phyloP scores from a whole-genome alignment of 2,329 filamentous ascomycete species.

The Tympanopsis confertula region DNA sequence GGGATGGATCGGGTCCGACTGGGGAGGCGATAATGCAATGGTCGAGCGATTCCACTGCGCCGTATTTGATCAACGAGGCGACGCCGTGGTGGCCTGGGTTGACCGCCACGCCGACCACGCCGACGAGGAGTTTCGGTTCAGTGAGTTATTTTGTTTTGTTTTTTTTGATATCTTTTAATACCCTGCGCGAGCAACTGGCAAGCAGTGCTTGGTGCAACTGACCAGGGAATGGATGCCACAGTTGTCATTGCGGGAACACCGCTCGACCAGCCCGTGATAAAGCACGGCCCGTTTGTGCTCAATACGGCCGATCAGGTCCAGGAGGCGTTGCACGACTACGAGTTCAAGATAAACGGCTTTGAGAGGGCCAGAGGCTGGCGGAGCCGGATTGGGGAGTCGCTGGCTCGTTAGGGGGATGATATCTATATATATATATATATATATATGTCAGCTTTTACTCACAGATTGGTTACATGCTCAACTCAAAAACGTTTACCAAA shows the following conservation, averaged over 20 bases:
- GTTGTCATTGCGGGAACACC: conserved; percentile 71
- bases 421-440: too few relatives aligned
- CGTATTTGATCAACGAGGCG: conserved; percentile 72
- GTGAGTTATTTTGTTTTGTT: conserved; percentile 11
- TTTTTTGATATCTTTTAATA: not conserved
- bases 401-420: conserved; percentile 30
- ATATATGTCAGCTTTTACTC: too few relatives aligned
- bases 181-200: too few relatives aligned
- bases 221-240: conserved; percentile 31
- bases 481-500: too few relatives aligned
- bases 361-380: conserved; percentile 70
- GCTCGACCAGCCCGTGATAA: conserved; percentile 67
- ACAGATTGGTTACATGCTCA: too few relatives aligned
- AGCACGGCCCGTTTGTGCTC: conserved; percentile 76
- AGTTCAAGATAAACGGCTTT: conserved; percentile 64
- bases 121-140: conserved; percentile 22
- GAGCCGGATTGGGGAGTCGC: conserved; percentile 76
- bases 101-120: conserved; percentile 41
- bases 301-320: conserved; percentile 61
- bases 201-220: too few relatives aligned
- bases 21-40: conserved; percentile 28
- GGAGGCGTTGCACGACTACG: conserved; percentile 67
- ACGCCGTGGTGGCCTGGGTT: conserved; percentile 62
- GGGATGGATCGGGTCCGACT: conserved; percentile 46
- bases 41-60: conserved; percentile 74